phyloP scores from a whole-genome alignment of 2,329 filamentous ascomycete genomes.

The Purpureocillium takamizusanense region DNA sequence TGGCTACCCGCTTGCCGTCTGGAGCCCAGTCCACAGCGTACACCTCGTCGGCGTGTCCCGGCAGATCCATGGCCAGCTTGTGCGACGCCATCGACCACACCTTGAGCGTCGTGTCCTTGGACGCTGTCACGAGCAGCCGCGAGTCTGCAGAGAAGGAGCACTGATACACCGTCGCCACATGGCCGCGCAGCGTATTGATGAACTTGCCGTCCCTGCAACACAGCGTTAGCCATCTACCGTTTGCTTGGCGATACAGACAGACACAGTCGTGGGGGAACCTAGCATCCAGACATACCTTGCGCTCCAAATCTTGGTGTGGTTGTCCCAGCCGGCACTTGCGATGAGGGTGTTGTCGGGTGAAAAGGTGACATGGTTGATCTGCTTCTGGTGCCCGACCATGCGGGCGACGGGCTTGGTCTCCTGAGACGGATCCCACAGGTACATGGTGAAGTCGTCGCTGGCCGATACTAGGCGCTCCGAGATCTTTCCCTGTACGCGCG shows the following conservation, averaged over 20 bases:
- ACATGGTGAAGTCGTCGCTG: conserved; percentile 94
- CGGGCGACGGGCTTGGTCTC: conserved; percentile 80
- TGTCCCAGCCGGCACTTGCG: conserved; percentile 86
- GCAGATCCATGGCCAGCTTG: conserved; percentile 72
- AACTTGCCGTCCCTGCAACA: conserved; percentile 57
- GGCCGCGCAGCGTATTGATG: conserved; percentile 77
- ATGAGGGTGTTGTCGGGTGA: conserved; percentile 83
- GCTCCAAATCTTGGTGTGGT: conserved; percentile 89
- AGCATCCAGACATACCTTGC: conserved; percentile 45
- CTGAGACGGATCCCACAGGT: conserved; percentile 77
- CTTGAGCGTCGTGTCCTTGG: conserved; percentile 89
- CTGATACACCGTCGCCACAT: conserved; percentile 86
- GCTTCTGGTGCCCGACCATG: conserved; percentile 90
- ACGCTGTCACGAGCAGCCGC: conserved; percentile 75
- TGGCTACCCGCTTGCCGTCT: conserved; percentile 80
- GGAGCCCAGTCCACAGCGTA: conserved; percentile 94
- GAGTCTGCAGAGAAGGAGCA: conserved; percentile 89
- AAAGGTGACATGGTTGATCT: conserved; percentile 92
- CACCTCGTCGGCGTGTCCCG: conserved; percentile 86
- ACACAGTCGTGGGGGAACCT: too few relatives aligned
- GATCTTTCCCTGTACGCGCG: conserved; percentile 64
- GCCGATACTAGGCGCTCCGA: conserved; percentile 83
- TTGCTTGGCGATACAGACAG: too few relatives aligned
- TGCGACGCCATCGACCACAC: conserved; percentile 86
- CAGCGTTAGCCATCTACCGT: not conserved